These are phyloP conservation scores for Akanthomyces muscarius DNA, from an alignment of 2,329 filamentous ascomycete species.

Conservation along the genomic window DNA sequence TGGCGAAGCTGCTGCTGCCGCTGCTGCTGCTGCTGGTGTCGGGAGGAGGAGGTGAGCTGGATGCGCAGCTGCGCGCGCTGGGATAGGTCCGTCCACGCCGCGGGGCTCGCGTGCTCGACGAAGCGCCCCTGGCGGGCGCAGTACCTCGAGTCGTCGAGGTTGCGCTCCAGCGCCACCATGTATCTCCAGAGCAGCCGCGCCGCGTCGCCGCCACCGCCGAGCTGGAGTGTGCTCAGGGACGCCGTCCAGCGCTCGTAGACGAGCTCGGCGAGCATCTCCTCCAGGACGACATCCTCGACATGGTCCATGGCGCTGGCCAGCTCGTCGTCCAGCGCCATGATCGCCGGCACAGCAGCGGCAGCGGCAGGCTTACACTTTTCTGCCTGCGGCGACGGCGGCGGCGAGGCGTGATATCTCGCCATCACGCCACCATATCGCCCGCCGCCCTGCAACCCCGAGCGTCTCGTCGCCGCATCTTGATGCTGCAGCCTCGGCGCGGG, in stretches of 20 bases:
- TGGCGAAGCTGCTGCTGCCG: constrained; percentile 2
- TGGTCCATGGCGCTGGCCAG: background rate
- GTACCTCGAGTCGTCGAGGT: constrained; percentile 23
- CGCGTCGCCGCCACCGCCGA: constrained; percentile 17
- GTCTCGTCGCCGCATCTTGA: constrained; percentile 17
- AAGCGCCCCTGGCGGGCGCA: constrained; percentile 19
- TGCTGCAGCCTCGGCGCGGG: constrained; percentile 14
- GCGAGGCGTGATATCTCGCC: background rate
- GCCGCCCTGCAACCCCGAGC: constrained; percentile 1
- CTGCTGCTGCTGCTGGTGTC: background rate
- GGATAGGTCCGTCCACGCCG: background rate
- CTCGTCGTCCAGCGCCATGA: constrained; percentile 8
- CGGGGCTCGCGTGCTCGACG: background rate
- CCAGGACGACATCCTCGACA: background rate
- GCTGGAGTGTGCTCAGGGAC: constrained; percentile 20
- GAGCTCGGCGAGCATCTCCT: constrained; percentile 23
- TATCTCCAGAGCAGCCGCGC: constrained; percentile 23
- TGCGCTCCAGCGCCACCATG: constrained; percentile 25
- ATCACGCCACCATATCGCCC: background rate
- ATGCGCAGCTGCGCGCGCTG: constrained; percentile 17
- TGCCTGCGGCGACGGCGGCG: background rate
- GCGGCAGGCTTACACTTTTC: background rate
- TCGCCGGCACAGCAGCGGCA: background rate
- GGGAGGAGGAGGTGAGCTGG: constrained; percentile 17
- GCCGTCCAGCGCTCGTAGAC: constrained; percentile 27